phyloP scores from a whole-genome alignment of 495 filamentous ascomycete genomes.

The Recurvomyces mirabilis region DNA sequence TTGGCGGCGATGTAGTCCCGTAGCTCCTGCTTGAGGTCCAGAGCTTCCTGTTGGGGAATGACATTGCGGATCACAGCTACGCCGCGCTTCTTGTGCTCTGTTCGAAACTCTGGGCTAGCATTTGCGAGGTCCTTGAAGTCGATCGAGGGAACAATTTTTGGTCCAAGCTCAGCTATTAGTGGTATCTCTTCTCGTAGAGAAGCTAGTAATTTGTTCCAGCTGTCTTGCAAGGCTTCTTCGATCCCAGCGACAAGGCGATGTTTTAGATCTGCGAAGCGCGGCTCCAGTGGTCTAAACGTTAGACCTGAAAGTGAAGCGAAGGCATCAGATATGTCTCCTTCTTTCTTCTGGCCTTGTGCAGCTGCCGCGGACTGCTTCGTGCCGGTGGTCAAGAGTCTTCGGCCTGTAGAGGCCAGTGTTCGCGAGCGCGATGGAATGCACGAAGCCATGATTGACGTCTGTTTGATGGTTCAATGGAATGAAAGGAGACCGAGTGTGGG shows the following conservation, averaged over 20 bases:
- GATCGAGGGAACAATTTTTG: constrained; percentile 32
- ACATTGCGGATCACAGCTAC: constrained; percentile 34
- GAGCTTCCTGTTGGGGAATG: constrained; percentile 27
- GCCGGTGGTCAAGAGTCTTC: no score
- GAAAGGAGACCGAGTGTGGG: no score
- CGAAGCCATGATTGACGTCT: no score
- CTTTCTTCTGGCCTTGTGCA: constrained; percentile 24
- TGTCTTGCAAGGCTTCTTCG: constrained; percentile 47
- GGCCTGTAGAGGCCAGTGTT: no score
- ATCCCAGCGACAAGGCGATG: constrained; percentile 47
- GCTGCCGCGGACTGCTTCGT: no score
- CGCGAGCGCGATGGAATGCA: neutral
- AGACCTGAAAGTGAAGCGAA: constrained; percentile 70
- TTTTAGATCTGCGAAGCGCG: constrained; percentile 71
- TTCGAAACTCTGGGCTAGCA: constrained; percentile 19
- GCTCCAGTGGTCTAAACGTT: constrained; percentile 50
- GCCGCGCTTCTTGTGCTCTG: constrained; percentile 28
- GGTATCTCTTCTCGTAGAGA: constrained; percentile 44
- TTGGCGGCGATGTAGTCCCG: constrained; percentile 31
- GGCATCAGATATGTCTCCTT: constrained; percentile 71
- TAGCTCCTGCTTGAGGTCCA: constrained; percentile 30
- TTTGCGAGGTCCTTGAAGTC: constrained; percentile 29
- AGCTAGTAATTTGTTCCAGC: constrained; percentile 60
- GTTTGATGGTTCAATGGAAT: no score
- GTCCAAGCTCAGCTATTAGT: constrained; percentile 33